Base-by-base conservation (phyloP, 768 basidiomycete genomes). In the Gloeopeniophorella convolvens region DNA sequence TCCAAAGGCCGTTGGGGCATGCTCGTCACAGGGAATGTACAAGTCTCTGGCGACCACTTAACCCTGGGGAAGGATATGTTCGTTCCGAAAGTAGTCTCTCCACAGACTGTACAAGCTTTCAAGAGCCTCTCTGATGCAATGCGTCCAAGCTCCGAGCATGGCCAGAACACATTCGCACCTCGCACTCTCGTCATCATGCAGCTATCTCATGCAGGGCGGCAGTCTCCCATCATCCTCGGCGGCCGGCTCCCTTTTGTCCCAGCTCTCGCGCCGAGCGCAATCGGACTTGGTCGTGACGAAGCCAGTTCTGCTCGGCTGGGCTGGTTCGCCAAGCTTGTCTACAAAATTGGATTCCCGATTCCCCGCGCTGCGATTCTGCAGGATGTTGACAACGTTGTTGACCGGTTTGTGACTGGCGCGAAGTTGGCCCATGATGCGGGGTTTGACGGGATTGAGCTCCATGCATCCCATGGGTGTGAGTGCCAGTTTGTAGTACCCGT, bases 381-480 rank as follows among this genome's bases (percentile, higher is more conserved):
- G 0, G 88, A 92, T 35, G 80, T 96, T 48, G 70, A 79, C 20
- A 57, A 70, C 9, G 75, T 82, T 5, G 74, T 89, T 0, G 68
- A 71, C 1, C 69, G 66, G 7, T 97, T 95, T 59, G 74, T 85
- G 2, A 67, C 68, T 33, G 88, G 83, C 5, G 88, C 91, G 0
- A 60, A 66, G 34, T 59, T 87, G 27, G 89, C 89, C 8, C 64
- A 72, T 15, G 63, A 75, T 45, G 68, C 83, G 33, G 89, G 89
- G 0, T 94, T 92, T 63, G 89, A 95, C 55, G 93, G 94, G 0
- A 69, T 95, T 3, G 79, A 96, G 60, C 54, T 97, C 9, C 94
- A 96, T 63, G 84, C 73, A 21, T 83, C 83, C 1, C 91, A 94
- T 65, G 91, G 91, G 31, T 93, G 86, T 89, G 47, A 65, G 86